Evolutionary conservation across 768 basidiomycete genomes (phyloP).

Genomic region (Tremella fuciformis): DNA sequence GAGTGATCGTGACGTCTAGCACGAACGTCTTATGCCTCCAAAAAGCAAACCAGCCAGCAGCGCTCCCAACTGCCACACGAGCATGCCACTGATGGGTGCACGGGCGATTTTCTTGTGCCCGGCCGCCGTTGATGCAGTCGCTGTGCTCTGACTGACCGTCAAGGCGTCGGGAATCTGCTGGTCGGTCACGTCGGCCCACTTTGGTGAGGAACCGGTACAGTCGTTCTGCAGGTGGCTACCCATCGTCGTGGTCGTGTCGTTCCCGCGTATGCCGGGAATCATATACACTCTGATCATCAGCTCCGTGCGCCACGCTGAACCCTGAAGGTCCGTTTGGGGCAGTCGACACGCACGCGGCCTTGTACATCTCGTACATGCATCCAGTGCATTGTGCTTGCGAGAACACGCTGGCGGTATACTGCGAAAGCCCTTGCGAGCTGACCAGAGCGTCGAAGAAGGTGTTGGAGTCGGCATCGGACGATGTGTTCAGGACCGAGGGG

Average conservation of each 20-base stretch:
- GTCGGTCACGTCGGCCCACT: conserved; percentile 40
- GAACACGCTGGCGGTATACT: conserved; percentile 41
- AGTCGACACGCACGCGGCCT: conserved; percentile 39
- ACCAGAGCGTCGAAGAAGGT: conserved; percentile 45
- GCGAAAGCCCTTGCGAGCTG: conserved; percentile 33
- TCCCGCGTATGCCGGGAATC: conserved; percentile 30
- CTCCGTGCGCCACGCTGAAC: background rate
- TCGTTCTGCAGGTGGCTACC: conserved; percentile 40
- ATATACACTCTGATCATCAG: conserved; percentile 28
- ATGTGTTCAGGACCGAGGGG: conserved; percentile 28
- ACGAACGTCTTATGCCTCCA: no score
- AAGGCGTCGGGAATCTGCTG: conserved; percentile 43
- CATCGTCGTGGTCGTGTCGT: conserved; percentile 26
- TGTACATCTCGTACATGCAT: conserved; percentile 49
- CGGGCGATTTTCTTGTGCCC: background rate
- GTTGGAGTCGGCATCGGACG: conserved; percentile 32
- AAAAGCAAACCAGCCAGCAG: background rate
- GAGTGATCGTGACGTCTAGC: no score
- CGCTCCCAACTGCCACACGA: background rate
- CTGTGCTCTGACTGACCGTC: conserved; percentile 34
- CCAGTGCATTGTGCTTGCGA: conserved; percentile 40
- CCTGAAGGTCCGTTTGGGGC: background rate
- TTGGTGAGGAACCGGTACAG: conserved; percentile 23
- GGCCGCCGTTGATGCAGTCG: background rate
- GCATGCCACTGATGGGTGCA: background rate